Percentiles rank a stretch among this genome's conserved stretches.
Conservation (phyloP, 2,329 filamentous ascomycete species). For the Emergomyces orientalis region DNA sequence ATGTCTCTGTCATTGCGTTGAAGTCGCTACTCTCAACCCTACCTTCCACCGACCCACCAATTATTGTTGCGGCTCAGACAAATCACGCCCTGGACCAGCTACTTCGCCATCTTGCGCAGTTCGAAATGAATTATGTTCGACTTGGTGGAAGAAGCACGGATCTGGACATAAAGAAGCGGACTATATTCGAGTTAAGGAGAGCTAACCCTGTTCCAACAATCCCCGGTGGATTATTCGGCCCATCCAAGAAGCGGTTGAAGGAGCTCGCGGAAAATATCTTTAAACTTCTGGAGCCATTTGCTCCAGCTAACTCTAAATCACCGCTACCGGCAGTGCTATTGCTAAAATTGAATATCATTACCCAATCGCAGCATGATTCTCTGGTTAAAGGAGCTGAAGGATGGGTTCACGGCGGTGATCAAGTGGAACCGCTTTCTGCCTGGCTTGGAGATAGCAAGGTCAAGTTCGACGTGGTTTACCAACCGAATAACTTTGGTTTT, state of each 20-base stretch:
- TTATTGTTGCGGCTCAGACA: constrained; percentile 76
- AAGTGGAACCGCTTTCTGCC: constrained; percentile 36
- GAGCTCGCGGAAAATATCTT: constrained; percentile 35
- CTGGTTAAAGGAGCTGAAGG: constrained; percentile 43
- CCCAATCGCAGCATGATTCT: constrained; percentile 52
- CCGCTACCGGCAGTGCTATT: constrained; percentile 50
- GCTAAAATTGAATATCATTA: constrained; percentile 49
- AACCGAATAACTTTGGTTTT: constrained; percentile 43
- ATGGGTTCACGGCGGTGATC: constrained; percentile 33
- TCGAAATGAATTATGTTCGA: constrained; percentile 55
- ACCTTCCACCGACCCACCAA: constrained; percentile 49
- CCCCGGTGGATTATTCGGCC: constrained; percentile 32
- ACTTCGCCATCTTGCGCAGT: constrained; percentile 52
- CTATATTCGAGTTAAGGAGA: constrained; percentile 53
- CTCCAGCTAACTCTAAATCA: constrained; percentile 24
- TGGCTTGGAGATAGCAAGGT: constrained; percentile 50
- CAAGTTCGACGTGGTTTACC: constrained; percentile 37
- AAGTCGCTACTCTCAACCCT: constrained; percentile 56
- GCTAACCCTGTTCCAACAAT: constrained; percentile 26
- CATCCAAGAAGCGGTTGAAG: constrained; percentile 36
- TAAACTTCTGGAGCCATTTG: constrained; percentile 38
- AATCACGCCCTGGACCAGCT: constrained; percentile 87
- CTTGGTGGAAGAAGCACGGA: constrained; percentile 63
- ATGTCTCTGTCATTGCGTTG: constrained; percentile 65
- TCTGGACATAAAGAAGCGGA: constrained; percentile 54